Percentiles rank a stretch among this genome's conserved stretches.
Conservation (phyloP, 495 filamentous ascomycete species). For the Aspergillus ellipticus region DNA sequence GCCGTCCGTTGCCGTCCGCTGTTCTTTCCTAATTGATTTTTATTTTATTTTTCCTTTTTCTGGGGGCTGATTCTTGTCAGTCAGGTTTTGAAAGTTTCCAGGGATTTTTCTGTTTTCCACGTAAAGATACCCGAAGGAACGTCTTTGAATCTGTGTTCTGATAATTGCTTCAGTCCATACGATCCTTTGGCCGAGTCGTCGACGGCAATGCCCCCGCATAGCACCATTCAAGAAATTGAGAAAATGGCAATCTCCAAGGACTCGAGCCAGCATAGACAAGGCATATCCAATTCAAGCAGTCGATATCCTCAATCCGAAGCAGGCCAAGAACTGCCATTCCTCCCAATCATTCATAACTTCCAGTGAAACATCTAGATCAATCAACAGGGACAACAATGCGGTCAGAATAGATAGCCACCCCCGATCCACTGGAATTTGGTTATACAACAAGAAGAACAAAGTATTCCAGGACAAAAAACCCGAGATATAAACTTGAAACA, state of each 20-base stretch:
- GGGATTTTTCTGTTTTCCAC: too few species aligned
- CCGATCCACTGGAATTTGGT: slow-evolving; percentile 1
- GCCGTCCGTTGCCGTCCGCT: too few species aligned
- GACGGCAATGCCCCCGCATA: neutral
- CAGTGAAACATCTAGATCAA: neutral
- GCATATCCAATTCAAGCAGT: neutral
- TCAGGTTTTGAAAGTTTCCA: too few species aligned
- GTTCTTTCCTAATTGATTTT: too few species aligned
- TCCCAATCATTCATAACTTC: neutral
- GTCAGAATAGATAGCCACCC: neutral
- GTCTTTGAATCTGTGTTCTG: too few species aligned
- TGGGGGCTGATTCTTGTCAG: too few species aligned
- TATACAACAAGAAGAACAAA: slow-evolving; percentile 9
- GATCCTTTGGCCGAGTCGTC: neutral
- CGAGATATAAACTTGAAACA: neutral
- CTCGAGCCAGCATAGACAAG: neutral
- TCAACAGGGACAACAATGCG: neutral
- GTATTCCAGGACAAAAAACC: neutral
- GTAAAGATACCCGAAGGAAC: too few species aligned
- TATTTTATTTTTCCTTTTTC: too few species aligned
- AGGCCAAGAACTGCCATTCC: neutral
- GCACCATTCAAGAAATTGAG: neutral
- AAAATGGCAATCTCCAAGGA: neutral
- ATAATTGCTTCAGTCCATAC: neutral
- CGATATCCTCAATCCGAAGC: neutral